A percentile compares a stretch with the other conserved stretches of the same genome.
Evolutionary conservation across 2,329 filamentous ascomycete species (phyloP).

Genomic region (Drechmeria coniospora): DNA sequence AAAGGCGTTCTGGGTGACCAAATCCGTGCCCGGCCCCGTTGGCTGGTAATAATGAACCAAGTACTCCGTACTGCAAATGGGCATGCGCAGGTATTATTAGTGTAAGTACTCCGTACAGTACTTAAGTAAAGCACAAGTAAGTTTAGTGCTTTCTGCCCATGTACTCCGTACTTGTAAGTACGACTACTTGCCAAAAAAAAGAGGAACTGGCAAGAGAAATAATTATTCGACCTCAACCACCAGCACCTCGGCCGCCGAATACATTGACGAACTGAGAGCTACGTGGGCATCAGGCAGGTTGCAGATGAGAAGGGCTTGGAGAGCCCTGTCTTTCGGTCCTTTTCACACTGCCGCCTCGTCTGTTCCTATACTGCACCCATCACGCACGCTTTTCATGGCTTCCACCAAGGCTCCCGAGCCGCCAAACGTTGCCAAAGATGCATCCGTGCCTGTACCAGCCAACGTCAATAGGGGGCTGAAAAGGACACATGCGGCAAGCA

Average conservation of each 20-base stretch:
- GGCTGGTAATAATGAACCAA: neutral
- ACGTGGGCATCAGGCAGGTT: neutral
- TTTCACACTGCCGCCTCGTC: too few species aligned
- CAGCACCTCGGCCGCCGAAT: neutral
- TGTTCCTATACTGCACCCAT: too few species aligned
- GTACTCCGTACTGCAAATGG: neutral
- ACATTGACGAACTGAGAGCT: neutral
- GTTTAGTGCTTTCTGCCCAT: too few species aligned
- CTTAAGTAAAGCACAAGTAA: too few species aligned
- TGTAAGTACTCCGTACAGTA: too few species aligned
- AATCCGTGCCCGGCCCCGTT: conserved; percentile 1
- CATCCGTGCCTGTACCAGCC: neutral
- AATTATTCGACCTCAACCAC: neutral
- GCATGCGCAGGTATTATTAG: neutral
- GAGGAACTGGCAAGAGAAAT: too few species aligned
- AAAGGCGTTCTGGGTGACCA: neutral
- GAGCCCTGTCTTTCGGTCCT: too few species aligned
- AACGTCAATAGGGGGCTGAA: neutral
- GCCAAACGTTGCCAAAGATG: too few species aligned
- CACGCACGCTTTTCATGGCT: neutral
- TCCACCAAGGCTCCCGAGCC: too few species aligned
- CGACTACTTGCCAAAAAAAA: too few species aligned
- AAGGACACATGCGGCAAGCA: conserved; percentile 2
- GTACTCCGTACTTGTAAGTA: too few species aligned
- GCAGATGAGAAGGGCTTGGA: neutral